Evolutionary conservation across 2,329 filamentous ascomycete genomes (phyloP), one percentile per base, ranked within the genome.

Genomic region (Phaeosphaeria sp.): DNA sequence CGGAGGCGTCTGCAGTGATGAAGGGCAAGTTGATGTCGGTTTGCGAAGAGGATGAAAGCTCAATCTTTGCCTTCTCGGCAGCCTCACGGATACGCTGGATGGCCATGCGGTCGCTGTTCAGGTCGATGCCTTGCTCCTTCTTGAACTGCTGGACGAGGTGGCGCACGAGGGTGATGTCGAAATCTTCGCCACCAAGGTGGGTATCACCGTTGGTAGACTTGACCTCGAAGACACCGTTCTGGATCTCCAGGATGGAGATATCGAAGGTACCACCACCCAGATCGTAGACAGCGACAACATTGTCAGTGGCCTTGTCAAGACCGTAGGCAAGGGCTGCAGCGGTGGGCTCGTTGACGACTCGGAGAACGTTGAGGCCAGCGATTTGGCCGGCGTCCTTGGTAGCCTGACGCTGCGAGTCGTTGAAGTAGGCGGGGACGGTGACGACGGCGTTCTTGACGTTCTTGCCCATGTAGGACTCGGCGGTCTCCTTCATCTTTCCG

Each of bases 131-230:
- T 65, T 92, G 92, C 70, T 96, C 92, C 83, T 92, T 94, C 91
- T 97, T 97, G 87, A 97, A 98, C 77, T 96, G 89, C 80, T 92
- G 86, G 66, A 97, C 92, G 58, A 98, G 86, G 86, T 97, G 90
- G 77, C 93, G 93, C 76, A 97, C 94, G 57, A 98, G 89, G 75
- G 87, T 88, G 76, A 97, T 97, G 78, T 98, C 94, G 76, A 97
- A 98, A 81, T 98, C 94, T 81, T 98, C 94, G 83, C 94, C 94
- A 88, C 94, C 94, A 71, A 98, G 88, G 81, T 98, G 94, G 66
- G 94, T 98, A 80, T 98, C 94, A 89, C 94, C 94, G 81, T 97
- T 97, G 84, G 94, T 98, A 18, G 94, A 96, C 88, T 97, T 97
- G 81, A 98, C 94, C 85, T 97, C 94, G 80, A 98, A 98, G 55